Base-by-base conservation (phyloP, 371 early-diverging fungal genomes). In the Zychaea mexicana region DNA sequence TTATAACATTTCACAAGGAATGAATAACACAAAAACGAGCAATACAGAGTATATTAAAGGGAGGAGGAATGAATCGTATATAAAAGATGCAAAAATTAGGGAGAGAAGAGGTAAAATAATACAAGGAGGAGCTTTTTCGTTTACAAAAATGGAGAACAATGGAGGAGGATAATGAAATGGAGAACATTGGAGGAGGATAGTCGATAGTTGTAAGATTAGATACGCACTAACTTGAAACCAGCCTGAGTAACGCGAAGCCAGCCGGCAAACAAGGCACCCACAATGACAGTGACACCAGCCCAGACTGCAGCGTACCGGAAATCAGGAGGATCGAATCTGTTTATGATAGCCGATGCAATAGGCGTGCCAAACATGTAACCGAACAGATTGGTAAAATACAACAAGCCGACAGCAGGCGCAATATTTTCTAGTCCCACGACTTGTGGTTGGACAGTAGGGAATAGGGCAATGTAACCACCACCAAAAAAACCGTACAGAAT, bases 351-450 rank as follows among this genome's bases (percentile, higher is more conserved):
- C 2, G 84, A 81, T 15, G 82, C 82, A 38, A 85, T 82, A 1
- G 87, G 86, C 0, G 81, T 62, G 1, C 86, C 85, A 60, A 84
- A 73, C 61, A 85, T 31, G 64, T 84, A 81, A 2, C 87, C 87
- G 32, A 80, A 73, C 24, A 74, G 65, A 49, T 79, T 82, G 39
- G 74, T 78, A 49, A 77, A 62, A 57, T 81, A 87, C 54, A 87
- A 64, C 22, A 85, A 55, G 17, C 86, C 85, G 21, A 79, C 68
- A 26, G 81, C 82, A 2, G 85, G 75, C 10, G 84, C 78, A 54
- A 87, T 64, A 45, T 79, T 63, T 2, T 69, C 74, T 26, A 77
- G 33, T 3, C 85, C 85, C 15, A 81, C 84, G n/a, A 83, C 77
- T 53, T 85, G 78, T 30, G 83, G 79, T 21, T 73, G 74, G 27